These are phyloP conservation scores for Diaporthe sp. DNA, from an alignment of 2,329 filamentous ascomycete species.

Conservation along the genomic window DNA sequence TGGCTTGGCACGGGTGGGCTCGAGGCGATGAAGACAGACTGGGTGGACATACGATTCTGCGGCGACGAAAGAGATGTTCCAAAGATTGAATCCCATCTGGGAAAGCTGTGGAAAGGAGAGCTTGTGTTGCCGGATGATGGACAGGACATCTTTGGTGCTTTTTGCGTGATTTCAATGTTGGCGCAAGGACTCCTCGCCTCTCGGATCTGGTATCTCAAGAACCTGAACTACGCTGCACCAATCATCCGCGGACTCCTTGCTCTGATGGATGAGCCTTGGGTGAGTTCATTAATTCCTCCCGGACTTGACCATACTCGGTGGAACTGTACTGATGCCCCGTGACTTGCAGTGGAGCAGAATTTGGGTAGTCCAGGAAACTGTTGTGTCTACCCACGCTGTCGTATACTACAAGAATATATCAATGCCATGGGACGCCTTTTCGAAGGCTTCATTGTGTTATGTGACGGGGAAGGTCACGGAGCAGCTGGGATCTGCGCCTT, in stretches of 20 bases:
- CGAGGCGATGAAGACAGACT: neutral
- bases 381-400: neutral
- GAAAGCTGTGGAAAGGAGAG: neutral
- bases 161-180: constrained; percentile 27
- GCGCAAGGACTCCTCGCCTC: constrained; percentile 9
- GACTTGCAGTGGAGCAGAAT: constrained; percentile 16
- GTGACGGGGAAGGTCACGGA: constrained; percentile 1
- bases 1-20: constrained; percentile 8
- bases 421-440: constrained; percentile 29
- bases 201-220: constrained; percentile 25
- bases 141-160: constrained; percentile 2
- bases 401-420: constrained; percentile 26
- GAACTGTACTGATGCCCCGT: neutral
- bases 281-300: too few species aligned
- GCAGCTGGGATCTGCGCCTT: neutral
- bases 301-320: too few species aligned
- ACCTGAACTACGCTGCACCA: constrained; percentile 1
- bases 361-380: constrained; percentile 29
- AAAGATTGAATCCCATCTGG: constrained; percentile 1
- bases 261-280: neutral
- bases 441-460: neutral
- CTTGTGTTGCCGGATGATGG: neutral
- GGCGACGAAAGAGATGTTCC: constrained; percentile 20
- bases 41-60: neutral
- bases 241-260: neutral